A percentile compares a stretch with the other conserved stretches of the same genome.
Conservation (phyloP, 176 grass and related monocot species). For the Pharus latifolius region DNA sequence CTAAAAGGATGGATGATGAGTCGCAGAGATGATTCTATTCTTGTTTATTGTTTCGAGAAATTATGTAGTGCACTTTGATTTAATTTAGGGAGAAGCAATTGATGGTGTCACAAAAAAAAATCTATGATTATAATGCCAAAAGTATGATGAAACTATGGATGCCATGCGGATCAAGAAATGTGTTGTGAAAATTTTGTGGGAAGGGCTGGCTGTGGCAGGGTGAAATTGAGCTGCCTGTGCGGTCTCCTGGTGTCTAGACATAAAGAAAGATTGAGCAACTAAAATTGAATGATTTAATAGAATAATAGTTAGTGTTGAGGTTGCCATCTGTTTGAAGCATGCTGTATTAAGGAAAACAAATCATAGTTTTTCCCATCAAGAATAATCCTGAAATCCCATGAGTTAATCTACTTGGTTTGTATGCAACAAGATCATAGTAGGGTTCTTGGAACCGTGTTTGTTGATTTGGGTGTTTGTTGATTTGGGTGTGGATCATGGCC, state of each 20-base stretch:
- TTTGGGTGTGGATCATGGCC: too few species aligned
- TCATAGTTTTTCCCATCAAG: too few species aligned
- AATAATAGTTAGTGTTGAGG: not conserved
- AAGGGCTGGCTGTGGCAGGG: not conserved
- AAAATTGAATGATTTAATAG: not conserved
- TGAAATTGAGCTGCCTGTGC: not conserved
- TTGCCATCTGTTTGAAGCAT: not conserved
- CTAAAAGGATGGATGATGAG: not conserved
- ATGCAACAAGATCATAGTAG: too few species aligned
- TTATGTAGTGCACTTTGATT: not conserved
- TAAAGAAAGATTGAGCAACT: not conserved
- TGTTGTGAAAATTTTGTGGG: not conserved
- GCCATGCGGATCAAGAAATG: not conserved
- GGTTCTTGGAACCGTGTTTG: too few species aligned
- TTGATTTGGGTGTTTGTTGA: too few species aligned
- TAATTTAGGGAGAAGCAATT: not conserved
- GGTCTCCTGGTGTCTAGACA: not conserved
- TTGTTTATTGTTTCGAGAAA: not conserved
- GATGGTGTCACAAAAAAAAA: not conserved
- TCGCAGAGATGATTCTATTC: not conserved
- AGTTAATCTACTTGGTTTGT: too few species aligned
- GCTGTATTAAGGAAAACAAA: not conserved
- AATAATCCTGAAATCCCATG: too few species aligned
- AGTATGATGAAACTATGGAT: not conserved
- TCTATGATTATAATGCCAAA: not conserved